Conservation (phyloP, 192 early-diverging fungal genomes). For the Phycomyces blakesleeanus region DNA sequence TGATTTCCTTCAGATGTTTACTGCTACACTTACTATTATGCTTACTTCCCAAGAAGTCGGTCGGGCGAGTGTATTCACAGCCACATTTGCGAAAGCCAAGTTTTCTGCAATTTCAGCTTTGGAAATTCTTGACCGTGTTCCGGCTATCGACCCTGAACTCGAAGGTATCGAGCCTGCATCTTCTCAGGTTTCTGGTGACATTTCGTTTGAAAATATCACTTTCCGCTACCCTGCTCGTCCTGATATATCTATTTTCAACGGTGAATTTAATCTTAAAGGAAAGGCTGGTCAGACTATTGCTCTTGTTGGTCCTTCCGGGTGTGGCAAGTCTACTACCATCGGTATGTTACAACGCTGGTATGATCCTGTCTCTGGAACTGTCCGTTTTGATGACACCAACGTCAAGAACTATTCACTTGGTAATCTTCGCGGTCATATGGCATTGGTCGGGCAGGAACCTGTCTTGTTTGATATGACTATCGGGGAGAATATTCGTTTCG, state of each 20-base stretch:
- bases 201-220: slow-evolving; percentile 48
- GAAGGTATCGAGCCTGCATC: slow-evolving; percentile 34
- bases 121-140: slow-evolving; percentile 62
- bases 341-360: slow-evolving; percentile 76
- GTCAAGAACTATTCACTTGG: slow-evolving; percentile 57
- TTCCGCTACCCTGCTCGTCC: slow-evolving; percentile 70
- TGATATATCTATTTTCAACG: slow-evolving; percentile 54
- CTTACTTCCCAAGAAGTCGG: slow-evolving; percentile 64
- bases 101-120: slow-evolving; percentile 71
- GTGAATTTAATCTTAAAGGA: slow-evolving; percentile 45
- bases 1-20: slow-evolving; percentile 51
- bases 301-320: slow-evolving; percentile 79
- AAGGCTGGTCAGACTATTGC: slow-evolving; percentile 73
- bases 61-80: slow-evolving; percentile 62
- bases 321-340: slow-evolving; percentile 73
- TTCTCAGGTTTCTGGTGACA: slow-evolving; percentile 39
- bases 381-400: slow-evolving; percentile 58
- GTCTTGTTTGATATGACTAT: slow-evolving; percentile 84
- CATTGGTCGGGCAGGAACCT: slow-evolving; percentile 88
- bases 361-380: slow-evolving; percentile 58
- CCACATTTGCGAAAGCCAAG: slow-evolving; percentile 76
- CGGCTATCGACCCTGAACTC: slow-evolving; percentile 58
- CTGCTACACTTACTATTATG: slow-evolving; percentile 74
- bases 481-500: slow-evolving; percentile 81
- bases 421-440: slow-evolving; percentile 65